These are phyloP conservation scores for Dactylella cylindrospora DNA, from an alignment of 2,329 filamentous ascomycete genomes.

Conservation along the genomic window DNA sequence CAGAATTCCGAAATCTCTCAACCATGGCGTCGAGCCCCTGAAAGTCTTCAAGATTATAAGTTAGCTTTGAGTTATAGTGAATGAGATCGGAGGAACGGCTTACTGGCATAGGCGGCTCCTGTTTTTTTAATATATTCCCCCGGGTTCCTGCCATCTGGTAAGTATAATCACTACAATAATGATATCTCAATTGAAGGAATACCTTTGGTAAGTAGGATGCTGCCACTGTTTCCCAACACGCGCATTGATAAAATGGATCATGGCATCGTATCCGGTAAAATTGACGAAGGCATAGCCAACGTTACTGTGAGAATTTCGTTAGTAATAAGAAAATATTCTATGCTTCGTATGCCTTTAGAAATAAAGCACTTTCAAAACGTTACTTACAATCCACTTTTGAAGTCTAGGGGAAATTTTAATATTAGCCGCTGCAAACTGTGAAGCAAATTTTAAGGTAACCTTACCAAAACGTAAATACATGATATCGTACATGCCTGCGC, in stretches of 20 bases:
- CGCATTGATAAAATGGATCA: slow-evolving; percentile 18
- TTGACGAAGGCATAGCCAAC: slow-evolving; percentile 98
- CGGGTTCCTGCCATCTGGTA: too few relatives aligned
- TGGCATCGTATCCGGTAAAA: slow-evolving; percentile 60
- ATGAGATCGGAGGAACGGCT: slow-evolving; percentile 51
- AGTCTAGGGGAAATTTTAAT: slow-evolving; percentile 9
- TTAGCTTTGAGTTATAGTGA: not conserved
- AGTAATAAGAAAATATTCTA: not conserved
- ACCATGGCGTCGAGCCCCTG: slow-evolving; percentile 89
- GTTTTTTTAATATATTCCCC: too few relatives aligned
- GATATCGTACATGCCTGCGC: slow-evolving; percentile 85
- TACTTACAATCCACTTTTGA: slow-evolving; percentile 23
- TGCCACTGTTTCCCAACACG: slow-evolving; percentile 20
- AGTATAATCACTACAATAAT: too few relatives aligned
- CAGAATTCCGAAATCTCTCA: slow-evolving; percentile 95
- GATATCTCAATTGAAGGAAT: too few relatives aligned
- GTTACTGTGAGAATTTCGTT: slow-evolving; percentile 56
- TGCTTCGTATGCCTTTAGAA: not conserved
- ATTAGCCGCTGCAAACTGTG: not conserved
- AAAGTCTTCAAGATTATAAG: slow-evolving; percentile 62
- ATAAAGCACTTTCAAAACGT: not conserved
- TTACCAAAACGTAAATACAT: slow-evolving; percentile 91
- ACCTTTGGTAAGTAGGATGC: too few relatives aligned
- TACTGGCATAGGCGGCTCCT: slow-evolving; percentile 96
- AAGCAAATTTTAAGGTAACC: slow-evolving; percentile 56